Evolutionary conservation across 108 stramenopile species (phyloP).

Genomic region (Aureococcus anophagefferens): DNA sequence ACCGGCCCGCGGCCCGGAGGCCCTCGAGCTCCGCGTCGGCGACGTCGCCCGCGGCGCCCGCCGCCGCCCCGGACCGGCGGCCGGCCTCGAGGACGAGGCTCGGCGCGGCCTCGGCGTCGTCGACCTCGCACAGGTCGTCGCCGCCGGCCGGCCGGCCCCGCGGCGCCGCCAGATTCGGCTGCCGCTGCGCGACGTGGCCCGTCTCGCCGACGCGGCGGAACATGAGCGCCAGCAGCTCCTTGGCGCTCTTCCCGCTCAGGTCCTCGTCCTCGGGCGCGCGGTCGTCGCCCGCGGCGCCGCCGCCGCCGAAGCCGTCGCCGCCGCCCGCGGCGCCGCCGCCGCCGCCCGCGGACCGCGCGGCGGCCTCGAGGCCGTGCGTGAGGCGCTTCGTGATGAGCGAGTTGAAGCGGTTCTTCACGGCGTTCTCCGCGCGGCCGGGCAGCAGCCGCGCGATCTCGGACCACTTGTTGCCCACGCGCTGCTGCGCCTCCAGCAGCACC

Average conservation of each 20-base stretch:
- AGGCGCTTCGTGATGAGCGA: background rate
- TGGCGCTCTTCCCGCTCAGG: background rate
- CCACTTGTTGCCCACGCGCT: constrained; percentile 31
- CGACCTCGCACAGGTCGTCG: background rate
- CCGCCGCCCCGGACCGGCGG: background rate
- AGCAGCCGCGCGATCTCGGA: constrained; percentile 38
- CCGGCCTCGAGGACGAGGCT: too few relatives aligned
- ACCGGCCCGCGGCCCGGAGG: background rate
- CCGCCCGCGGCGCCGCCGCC: background rate
- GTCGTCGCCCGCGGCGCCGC: background rate
- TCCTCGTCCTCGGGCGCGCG: background rate
- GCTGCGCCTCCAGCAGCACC: constrained; percentile 26
- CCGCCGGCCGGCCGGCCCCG: background rate
- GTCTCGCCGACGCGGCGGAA: background rate
- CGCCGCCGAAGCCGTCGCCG: background rate
- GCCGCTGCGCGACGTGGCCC: background rate
- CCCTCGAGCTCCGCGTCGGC: too few relatives aligned
- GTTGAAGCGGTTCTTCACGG: constrained; percentile 33
- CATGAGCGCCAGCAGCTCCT: background rate
- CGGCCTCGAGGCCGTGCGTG: background rate
- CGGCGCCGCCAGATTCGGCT: background rate
- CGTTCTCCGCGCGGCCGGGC: constrained; percentile 38
- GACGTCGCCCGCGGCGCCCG: background rate
- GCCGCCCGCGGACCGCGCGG: background rate
- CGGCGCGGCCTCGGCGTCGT: too few relatives aligned